These are phyloP conservation scores for Syzygium malaccense DNA, from an alignment of 441 rosid species.

Conservation along the genomic window DNA sequence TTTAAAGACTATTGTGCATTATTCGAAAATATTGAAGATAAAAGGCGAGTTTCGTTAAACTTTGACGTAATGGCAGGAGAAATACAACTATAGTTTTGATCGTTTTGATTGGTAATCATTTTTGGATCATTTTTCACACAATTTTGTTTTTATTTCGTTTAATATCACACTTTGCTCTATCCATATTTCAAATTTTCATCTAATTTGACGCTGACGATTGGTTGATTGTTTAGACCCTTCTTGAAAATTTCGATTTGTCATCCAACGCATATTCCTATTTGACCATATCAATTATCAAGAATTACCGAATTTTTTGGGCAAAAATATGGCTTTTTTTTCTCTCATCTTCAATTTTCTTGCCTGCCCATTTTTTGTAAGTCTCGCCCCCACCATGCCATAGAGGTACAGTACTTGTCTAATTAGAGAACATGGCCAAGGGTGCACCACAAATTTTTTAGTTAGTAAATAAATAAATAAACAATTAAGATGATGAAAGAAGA, in stretches of 20 bases:
- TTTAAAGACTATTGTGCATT: fast-evolving
- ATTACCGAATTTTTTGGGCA: not conserved
- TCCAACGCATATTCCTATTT: not conserved
- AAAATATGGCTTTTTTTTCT: not conserved
- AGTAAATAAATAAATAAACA: not conserved
- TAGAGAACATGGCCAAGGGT: not conserved
- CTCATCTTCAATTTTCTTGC: not conserved
- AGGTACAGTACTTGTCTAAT: not conserved
- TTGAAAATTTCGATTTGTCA: not conserved
- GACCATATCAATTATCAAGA: not conserved
- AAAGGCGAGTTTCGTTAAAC: not conserved
- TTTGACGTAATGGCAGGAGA: fast-evolving
- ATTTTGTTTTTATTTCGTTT: not conserved
- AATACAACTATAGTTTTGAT: not conserved
- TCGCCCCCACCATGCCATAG: not conserved
- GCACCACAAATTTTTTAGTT: not conserved
- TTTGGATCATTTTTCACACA: not conserved
- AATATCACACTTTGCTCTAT: not conserved
- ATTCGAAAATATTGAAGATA: not conserved
- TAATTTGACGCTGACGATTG: not conserved
- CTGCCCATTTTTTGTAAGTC: not conserved
- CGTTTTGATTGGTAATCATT: not conserved
- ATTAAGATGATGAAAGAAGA: not conserved
- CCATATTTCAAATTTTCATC: not conserved
- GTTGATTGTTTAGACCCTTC: not conserved